Evolutionary conservation across 176 grass and related monocot species (phyloP), one percentile per base, ranked within the genome.

Genomic region (Musa troglodytarum): DNA sequence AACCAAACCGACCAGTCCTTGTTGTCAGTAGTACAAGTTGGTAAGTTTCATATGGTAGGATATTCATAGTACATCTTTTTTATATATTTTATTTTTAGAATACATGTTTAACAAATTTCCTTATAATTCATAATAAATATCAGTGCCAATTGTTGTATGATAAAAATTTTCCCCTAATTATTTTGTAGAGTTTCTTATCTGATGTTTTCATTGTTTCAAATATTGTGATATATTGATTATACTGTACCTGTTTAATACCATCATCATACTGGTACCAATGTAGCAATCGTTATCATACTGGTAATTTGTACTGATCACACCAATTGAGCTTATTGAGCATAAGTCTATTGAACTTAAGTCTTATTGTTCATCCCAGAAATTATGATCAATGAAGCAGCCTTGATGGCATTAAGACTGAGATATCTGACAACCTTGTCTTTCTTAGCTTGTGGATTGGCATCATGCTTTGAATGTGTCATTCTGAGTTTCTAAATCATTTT

Each of bases 21-120:
- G 73, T 99, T 69, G 91, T 99, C 63, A 99, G 96, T 83, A 95
- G 96, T 81, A 95, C 96, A 81, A 99, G 96, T 61, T 99, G 91
- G 96, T 99, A 25, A 76, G 88, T 22, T 70, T 70, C 49, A 28
- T 65, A 6, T 51, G 11, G 25, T 13, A 50, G 22, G 65, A 54
- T 1, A 17, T 51, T 72, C 34, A 69, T 55, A 1, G 24, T 55
- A 17, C 50, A 63, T 54, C 26, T 74, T 54, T 54, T 25, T 54
- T 13, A 11, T 15, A 25, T 54, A 54, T 55, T 24, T 14, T 14
- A 49, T 25, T n/a, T 61, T 61, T n/a, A 61, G 57, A 43, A 43
- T 43, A 43, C 34, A 6, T 61, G 1, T 61, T 21, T 61, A 57
- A 57, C 55, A 57, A 16, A 57, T 0, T 57, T 16, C 17, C 55